Evolutionary conservation across 352 stramenopile genomes (phyloP), one percentile per base, ranked within the genome.

Genomic region (Phytophthora palmivora): DNA sequence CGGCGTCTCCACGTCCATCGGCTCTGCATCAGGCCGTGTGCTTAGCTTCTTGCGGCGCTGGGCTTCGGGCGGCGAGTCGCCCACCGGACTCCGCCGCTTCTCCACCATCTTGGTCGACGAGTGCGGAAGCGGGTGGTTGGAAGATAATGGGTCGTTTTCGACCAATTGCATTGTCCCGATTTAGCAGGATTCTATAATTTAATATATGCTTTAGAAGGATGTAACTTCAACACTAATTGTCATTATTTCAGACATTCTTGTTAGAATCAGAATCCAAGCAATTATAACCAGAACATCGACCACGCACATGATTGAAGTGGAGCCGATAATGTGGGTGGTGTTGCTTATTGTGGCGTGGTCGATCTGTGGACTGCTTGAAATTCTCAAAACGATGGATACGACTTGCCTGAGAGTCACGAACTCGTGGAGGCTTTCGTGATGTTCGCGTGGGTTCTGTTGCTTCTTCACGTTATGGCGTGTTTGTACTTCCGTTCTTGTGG

Each of bases 271-370:
- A n/a, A n/a, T n/a, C n/a, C n/a, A n/a, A n/a, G n/a, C n/a, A n/a
- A n/a, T n/a, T n/a, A n/a, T n/a, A n/a, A n/a, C n/a, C n/a, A n/a
- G n/a, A n/a, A n/a, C n/a, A n/a, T n/a, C n/a, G 63, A 88, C 90
- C 55, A 76, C 67, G 5, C 72, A 90, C 53, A 79, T 92, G 70
- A 88, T 92, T 16, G 80, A 92, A 18, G 80, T 92, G 9, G 56
- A 89, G 49, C 70, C 86, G 30, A 74, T n/a, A n/a, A n/a, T n/a
- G n/a, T n/a, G n/a, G n/a, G n/a, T n/a, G n/a, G n/a, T n/a, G n/a
- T n/a, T n/a, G 19, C 50, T 88, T 1, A 28, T 62, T 14, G 56
- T 84, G n/a, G 74, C 71, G 0, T 88, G 76, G 74, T 36, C 50
- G 0, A 57, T 84, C 2, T 51, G 45, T 8, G 63, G 64, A n/a